Percentiles rank a stretch among this genome's conserved stretches.
Conservation (phyloP, 2,329 filamentous ascomycete species). For the Claviceps purpurea region DNA sequence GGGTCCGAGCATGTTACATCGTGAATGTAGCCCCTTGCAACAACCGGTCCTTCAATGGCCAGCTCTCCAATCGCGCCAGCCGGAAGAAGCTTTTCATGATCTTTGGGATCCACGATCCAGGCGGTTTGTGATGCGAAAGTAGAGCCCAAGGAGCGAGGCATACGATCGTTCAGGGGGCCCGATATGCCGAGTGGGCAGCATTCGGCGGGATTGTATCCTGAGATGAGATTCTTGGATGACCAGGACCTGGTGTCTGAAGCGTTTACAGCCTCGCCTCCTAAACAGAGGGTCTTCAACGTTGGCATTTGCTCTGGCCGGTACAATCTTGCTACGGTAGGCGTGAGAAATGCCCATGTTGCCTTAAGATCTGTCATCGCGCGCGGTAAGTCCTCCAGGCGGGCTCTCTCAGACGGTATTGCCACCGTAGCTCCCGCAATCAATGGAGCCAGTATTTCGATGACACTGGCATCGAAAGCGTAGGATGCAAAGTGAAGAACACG, state of each 20-base stretch:
- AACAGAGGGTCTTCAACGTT: conserved; percentile 8
- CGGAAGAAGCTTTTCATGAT: not conserved
- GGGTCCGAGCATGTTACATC: conserved; percentile 19
- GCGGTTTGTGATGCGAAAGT: not conserved
- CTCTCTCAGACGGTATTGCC: conserved; percentile 10
- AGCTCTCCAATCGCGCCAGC: not conserved
- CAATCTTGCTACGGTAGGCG: conserved; percentile 4
- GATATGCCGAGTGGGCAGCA: conserved; percentile 5
- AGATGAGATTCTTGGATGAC: conserved; percentile 16
- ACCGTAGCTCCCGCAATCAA: conserved; percentile 7
- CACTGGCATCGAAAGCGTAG: conserved; percentile 9
- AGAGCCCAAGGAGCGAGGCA: conserved; percentile 1
- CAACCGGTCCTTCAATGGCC: conserved; percentile 27
- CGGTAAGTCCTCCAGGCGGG: conserved; percentile 5
- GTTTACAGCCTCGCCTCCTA: conserved; percentile 12
- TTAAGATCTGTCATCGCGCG: conserved; percentile 5
- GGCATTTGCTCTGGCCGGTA: conserved; percentile 1
- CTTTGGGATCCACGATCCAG: not conserved
- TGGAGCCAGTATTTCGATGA: conserved; percentile 6
- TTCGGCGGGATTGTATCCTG: conserved; percentile 26
- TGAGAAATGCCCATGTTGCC: conserved; percentile 5
- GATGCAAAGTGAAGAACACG: conserved; percentile 8
- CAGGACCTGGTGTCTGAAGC: conserved; percentile 17
- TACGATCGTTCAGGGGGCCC: conserved; percentile 10
- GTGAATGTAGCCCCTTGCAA: conserved; percentile 43